These are phyloP conservation scores for Neurospora sp. DNA, from an alignment of 495 filamentous ascomycete genomes.

Conservation along the genomic window DNA sequence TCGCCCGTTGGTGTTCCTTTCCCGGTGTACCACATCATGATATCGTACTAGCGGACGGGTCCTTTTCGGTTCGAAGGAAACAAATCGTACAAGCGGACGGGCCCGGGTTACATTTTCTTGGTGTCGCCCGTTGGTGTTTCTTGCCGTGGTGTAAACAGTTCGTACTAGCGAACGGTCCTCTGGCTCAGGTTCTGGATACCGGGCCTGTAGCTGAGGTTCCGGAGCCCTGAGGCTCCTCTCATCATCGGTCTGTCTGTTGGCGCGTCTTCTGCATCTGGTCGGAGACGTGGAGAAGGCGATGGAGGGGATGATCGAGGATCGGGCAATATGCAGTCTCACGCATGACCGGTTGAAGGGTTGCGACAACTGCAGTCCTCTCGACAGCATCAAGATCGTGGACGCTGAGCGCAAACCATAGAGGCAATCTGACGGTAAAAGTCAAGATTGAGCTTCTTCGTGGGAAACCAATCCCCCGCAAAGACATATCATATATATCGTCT, in stretches of 20 bases:
- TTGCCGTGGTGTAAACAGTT: background rate
- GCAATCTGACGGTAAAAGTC: background rate
- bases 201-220: background rate
- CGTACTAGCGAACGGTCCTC: background rate
- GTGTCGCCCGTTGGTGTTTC: background rate
- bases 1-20: background rate
- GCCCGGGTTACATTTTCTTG: background rate
- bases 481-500: background rate
- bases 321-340: slow-evolving; percentile 13
- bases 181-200: background rate
- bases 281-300: background rate
- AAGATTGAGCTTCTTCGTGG: background rate
- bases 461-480: background rate
- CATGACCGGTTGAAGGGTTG: slow-evolving; percentile 26
- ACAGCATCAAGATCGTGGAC: slow-evolving; percentile 26
- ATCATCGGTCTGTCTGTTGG: background rate
- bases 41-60: background rate
- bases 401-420: slow-evolving; percentile 1
- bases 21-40: background rate
- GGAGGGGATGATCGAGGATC: background rate
- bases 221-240: background rate
- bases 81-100: background rate
- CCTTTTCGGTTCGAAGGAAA: background rate
- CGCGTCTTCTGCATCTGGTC: background rate
- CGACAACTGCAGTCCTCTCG: slow-evolving; percentile 26